Evolutionary conservation across 805 yeast genomes (phyloP).

Genomic region (Scheffersomyces stipitis): DNA sequence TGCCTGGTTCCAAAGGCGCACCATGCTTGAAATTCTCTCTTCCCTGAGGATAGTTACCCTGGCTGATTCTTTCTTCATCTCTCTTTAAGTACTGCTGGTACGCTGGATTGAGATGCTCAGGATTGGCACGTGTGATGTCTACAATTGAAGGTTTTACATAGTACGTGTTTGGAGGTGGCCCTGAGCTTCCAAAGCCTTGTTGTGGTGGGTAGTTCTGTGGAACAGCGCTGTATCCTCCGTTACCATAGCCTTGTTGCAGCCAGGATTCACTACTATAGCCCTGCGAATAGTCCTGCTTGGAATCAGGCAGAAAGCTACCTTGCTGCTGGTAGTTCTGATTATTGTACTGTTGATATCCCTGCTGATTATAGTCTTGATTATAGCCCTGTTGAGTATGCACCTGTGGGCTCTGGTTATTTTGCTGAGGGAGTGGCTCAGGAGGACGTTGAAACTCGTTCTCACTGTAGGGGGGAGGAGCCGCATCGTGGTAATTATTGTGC

Average conservation of each 20-base stretch:
- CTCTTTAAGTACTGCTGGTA: slow-evolving; percentile 31
- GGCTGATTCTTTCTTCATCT: slow-evolving; percentile 30
- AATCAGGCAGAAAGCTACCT: not conserved
- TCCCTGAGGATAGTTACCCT: slow-evolving; percentile 33
- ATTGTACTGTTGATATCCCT: too few species aligned
- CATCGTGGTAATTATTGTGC: not conserved
- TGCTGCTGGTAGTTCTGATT: too few species aligned
- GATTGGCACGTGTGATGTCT: slow-evolving; percentile 38
- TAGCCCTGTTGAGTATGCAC: too few species aligned
- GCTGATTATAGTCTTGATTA: too few species aligned
- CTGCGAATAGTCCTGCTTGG: not conserved
- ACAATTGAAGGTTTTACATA: slow-evolving; percentile 32
- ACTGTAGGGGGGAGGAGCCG: not conserved
- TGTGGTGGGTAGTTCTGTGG: slow-evolving; percentile 1
- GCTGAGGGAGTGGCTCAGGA: not conserved
- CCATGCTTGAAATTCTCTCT: slow-evolving; percentile 27
- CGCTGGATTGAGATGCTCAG: slow-evolving; percentile 36
- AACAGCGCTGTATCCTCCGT: not conserved
- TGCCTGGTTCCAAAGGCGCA: slow-evolving; percentile 34
- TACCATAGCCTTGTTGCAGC: not conserved
- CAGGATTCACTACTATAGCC: not conserved
- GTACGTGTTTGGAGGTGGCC: slow-evolving; percentile 21
- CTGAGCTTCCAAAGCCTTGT: not conserved
- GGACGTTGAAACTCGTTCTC: not conserved
- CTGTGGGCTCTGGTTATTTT: not conserved